These are phyloP conservation scores for Pseudoscleropodium purum DNA, from an alignment of 225 moss, liverwort and hornwort genomes.

Conservation along the genomic window DNA sequence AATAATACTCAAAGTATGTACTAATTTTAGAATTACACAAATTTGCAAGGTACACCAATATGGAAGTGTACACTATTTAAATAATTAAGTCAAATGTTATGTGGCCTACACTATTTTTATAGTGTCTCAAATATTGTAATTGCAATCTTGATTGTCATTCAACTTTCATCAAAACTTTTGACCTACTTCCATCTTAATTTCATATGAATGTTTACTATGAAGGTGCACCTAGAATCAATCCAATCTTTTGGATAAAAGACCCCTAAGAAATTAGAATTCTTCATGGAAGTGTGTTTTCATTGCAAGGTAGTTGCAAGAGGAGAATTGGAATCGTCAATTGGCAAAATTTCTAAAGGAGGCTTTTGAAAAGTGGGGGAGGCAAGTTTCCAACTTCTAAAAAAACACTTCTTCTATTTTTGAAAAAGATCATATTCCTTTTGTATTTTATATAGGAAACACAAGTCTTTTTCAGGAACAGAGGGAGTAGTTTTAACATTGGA, in stretches of 20 bases:
- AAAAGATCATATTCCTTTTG: too few species aligned
- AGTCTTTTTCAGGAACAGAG: too few species aligned
- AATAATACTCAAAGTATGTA: neutral
- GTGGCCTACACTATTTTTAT: neutral
- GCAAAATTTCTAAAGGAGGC: neutral
- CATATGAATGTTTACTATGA: neutral
- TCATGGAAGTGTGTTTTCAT: neutral
- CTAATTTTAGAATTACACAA: neutral
- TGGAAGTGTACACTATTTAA: neutral
- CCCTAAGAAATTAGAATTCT: neutral
- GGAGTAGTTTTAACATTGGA: neutral
- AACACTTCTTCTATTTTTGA: too few species aligned
- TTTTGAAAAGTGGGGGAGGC: neutral
- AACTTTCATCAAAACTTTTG: neutral
- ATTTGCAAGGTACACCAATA: fast-evolving
- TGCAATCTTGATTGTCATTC: fast-evolving
- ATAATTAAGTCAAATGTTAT: neutral
- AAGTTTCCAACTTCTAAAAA: fast-evolving
- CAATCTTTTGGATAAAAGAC: neutral
- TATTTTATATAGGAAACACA: too few species aligned
- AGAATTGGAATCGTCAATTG: neutral
- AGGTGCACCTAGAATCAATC: neutral
- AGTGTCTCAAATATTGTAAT: neutral
- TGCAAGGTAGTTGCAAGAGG: neutral
- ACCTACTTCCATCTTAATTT: neutral